These are phyloP conservation scores for Tuctoria greenei DNA, from an alignment of 176 grass and related monocot species.

Conservation along the genomic window DNA sequence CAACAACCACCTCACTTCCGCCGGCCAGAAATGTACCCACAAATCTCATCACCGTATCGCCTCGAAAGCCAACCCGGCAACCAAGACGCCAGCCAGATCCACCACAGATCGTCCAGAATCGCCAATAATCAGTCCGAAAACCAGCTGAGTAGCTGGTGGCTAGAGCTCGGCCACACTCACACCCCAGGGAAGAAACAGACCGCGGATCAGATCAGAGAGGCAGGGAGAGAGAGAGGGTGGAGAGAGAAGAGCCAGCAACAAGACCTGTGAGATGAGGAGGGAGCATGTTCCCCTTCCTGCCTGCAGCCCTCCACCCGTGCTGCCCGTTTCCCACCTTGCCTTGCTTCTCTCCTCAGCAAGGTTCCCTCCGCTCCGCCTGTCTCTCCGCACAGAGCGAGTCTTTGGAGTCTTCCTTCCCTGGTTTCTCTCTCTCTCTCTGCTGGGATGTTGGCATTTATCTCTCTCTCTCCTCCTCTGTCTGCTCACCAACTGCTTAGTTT, in stretches of 20 bases:
- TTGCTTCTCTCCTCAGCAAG: constrained; percentile 38
- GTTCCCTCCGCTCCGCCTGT: background rate
- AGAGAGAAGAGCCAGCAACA: constrained; percentile 20
- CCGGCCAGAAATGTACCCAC: constrained; percentile 43
- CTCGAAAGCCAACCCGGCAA: background rate
- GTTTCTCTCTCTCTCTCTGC: constrained; percentile 37
- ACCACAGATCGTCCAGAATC: background rate
- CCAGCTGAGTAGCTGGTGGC: background rate
- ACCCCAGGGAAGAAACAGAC: background rate
- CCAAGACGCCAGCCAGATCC: constrained; percentile 36
- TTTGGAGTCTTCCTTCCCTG: constrained; percentile 3
- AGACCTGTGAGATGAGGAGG: constrained; percentile 54
- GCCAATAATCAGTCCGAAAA: constrained; percentile 10
- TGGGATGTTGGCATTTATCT: constrained; percentile 33
- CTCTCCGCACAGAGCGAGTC: background rate
- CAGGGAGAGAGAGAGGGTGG: background rate
- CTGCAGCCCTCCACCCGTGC: constrained; percentile 40
- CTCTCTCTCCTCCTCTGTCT: background rate
- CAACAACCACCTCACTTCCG: constrained; percentile 13
- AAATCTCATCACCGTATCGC: constrained; percentile 22
- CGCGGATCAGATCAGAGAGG: constrained; percentile 30
- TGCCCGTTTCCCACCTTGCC: constrained; percentile 44
- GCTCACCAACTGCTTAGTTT: constrained; percentile 30
- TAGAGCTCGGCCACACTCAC: constrained; percentile 1
- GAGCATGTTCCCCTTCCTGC: constrained; percentile 61